phyloP scores from a whole-genome alignment of 768 basidiomycete species.

The Kondoa malvinella region DNA sequence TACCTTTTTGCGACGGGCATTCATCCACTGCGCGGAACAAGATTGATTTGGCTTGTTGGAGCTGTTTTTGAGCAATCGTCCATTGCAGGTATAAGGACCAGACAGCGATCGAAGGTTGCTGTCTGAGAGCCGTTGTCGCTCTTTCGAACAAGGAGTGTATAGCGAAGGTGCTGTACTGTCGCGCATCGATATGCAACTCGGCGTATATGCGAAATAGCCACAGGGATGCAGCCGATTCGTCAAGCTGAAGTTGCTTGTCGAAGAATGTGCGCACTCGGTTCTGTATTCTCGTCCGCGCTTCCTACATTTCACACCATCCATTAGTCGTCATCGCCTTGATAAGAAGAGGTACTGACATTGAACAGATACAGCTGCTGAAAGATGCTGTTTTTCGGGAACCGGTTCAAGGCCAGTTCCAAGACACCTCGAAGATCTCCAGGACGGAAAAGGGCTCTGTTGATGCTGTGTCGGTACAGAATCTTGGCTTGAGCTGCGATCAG shows the following conservation, averaged over 20 bases:
- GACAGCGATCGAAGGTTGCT: background rate
- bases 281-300: slow-evolving; percentile 29
- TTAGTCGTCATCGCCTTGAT: background rate
- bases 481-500: slow-evolving; percentile 28
- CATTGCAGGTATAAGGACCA: background rate
- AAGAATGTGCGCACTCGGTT: slow-evolving; percentile 28
- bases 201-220: background rate
- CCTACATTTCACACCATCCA: no score
- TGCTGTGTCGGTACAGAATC: slow-evolving; percentile 27
- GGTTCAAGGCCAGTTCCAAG: slow-evolving; percentile 29
- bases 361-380: slow-evolving; percentile 32
- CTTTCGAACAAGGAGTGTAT: background rate
- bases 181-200: background rate
- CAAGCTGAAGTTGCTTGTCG: background rate
- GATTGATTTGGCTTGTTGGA: background rate
- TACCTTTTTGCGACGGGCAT: background rate
- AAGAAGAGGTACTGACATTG: slow-evolving; percentile 24
- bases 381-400: slow-evolving; percentile 33
- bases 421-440: slow-evolving; percentile 27
- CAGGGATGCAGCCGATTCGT: background rate
- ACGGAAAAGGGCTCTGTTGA: slow-evolving; percentile 21
- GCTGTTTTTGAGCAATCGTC: background rate
- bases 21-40: background rate
- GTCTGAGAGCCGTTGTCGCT: background rate
- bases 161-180: background rate